Conservation (phyloP, 2,329 filamentous ascomycete species). For the Aspergillus sp. region DNA sequence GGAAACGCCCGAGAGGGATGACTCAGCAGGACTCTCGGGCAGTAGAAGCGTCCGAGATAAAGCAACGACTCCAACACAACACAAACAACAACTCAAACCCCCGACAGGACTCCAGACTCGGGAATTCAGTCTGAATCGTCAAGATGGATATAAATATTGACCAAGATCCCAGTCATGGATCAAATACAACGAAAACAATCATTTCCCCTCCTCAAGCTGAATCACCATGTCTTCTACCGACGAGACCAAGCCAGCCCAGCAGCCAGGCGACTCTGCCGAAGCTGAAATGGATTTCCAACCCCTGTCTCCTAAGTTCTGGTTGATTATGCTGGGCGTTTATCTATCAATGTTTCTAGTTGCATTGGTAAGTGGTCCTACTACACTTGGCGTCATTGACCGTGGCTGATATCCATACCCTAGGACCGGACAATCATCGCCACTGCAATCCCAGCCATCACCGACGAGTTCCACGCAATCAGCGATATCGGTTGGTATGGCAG, state of each 20-base stretch:
- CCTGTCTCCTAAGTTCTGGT: constrained; percentile 1
- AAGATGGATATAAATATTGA: background rate
- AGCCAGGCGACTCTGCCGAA: background rate
- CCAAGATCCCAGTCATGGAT: background rate
- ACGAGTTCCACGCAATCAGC: constrained; percentile 27
- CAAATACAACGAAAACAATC: background rate
- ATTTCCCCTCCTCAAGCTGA: background rate
- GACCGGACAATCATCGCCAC: constrained; percentile 33
- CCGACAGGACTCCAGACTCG: too few species aligned
- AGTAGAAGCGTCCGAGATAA: background rate
- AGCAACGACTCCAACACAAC: too few species aligned
- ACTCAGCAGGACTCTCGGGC: background rate
- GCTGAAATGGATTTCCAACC: constrained; percentile 3
- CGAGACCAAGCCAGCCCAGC: background rate
- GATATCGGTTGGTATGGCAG: constrained; percentile 11
- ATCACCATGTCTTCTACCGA: constrained; percentile 1
- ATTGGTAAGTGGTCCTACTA: background rate
- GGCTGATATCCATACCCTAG: background rate
- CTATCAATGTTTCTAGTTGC: constrained; percentile 3
- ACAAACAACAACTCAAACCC: too few species aligned
- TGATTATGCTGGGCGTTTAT: constrained; percentile 1
- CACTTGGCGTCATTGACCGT: background rate
- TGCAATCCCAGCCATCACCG: constrained; percentile 35
- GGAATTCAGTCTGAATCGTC: background rate
- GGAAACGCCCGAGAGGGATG: background rate